Percentiles rank a stretch among this genome's conserved stretches.
Evolutionary conservation across 2,329 filamentous ascomycete species (phyloP).

Genomic region (Didymellaceae sp.): DNA sequence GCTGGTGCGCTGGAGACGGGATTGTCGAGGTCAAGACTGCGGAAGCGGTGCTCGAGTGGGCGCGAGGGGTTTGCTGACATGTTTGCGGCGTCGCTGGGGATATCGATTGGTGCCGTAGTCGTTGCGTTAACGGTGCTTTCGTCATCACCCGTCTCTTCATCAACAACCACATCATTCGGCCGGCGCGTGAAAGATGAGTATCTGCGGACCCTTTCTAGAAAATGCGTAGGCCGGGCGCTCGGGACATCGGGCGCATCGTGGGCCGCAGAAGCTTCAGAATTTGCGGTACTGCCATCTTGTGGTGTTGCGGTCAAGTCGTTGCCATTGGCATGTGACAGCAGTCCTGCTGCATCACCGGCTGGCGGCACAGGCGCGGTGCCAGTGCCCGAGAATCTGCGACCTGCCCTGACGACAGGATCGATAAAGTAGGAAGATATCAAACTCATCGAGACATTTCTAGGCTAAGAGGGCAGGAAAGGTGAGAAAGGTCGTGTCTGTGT

Average conservation of each 20-base stretch:
- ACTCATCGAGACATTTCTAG: conserved; percentile 44
- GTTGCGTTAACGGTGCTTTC: conserved; percentile 20
- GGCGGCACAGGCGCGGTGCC: conserved; percentile 22
- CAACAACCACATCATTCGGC: conserved; percentile 31
- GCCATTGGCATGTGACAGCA: conserved; percentile 40
- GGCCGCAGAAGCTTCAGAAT: conserved; percentile 14
- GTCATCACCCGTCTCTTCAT: conserved; percentile 26
- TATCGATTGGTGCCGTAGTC: conserved; percentile 33
- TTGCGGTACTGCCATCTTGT: conserved; percentile 10
- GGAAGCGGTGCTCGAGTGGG: conserved; percentile 37
- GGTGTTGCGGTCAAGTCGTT: conserved; percentile 14
- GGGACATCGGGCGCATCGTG: conserved; percentile 13
- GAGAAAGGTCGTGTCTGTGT: neutral
- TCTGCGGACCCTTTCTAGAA: conserved; percentile 27
- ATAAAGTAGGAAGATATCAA: conserved; percentile 50
- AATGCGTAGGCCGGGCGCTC: conserved; percentile 15
- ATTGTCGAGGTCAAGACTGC: conserved; percentile 32
- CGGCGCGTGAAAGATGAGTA: conserved; percentile 33
- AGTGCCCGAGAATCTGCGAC: conserved; percentile 44
- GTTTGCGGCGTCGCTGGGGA: conserved; percentile 20
- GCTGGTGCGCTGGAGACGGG: conserved; percentile 34
- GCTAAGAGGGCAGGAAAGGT: neutral
- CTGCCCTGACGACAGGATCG: conserved; percentile 50
- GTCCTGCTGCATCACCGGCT: conserved; percentile 22
- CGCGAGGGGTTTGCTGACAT: conserved; percentile 44